Base-by-base conservation (phyloP, 345 rosid genomes). In the Linum trigynum region DNA sequence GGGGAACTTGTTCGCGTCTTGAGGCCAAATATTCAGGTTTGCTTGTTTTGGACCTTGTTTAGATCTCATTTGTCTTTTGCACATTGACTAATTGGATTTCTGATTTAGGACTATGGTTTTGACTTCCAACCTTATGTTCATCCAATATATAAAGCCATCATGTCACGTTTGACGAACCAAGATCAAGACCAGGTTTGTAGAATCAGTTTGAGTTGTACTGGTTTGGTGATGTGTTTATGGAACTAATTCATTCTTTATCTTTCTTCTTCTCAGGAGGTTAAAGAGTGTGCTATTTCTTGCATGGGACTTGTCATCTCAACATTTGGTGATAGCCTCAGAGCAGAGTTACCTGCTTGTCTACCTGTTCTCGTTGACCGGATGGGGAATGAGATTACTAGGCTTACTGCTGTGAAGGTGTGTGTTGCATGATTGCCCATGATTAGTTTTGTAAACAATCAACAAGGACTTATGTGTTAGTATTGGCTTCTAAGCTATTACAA, bases 361-460 rank as follows among this genome's bases (percentile, higher is more conserved):
- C 99, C 99, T 72, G 94, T 95, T 37, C 94, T 95, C 64, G 98
- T 95, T 65, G 98, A 95, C 67, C 84, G 99, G 60, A 95, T 91
- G 99, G 98, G 97, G 75, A 95, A 95, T 74, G 99, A 95, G 74
- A 95, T 95, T 72, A 95, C 98, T 61, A 87, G 99, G 58, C 99
- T 95, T 73, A 95, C 98, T 59, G 97, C 99, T 64, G 99, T 95
- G 48, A 95, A 95, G 98, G 99, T 89, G 63, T 23, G 79, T 77
- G 23, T 16, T 50, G 15, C 57, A 55, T 17, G 5, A 3, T 48
- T 48, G 53, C 14, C 32, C 32, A 23, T 23, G 32, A 23, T 23
- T 23, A 23, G 32, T 10, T 48, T 12, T 48, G 7, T 48, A 48
- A 9, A 48, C 14, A 12, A 48, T 9, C 53, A 48, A 43, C 53